Conservation (phyloP, 2,329 filamentous ascomycete genomes). For the Penicillium oxalicum region DNA sequence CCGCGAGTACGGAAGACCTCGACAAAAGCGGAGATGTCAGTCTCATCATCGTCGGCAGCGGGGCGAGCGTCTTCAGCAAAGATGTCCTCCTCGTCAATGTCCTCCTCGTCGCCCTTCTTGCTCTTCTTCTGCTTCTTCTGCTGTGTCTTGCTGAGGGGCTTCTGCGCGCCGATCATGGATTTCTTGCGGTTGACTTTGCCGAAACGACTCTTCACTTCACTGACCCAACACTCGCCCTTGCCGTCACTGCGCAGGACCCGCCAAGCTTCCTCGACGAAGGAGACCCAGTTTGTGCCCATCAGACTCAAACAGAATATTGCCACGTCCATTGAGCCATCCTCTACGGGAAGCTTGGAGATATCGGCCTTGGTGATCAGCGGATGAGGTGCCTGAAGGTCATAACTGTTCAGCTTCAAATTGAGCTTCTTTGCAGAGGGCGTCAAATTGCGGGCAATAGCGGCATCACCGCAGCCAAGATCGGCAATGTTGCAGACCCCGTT, state of each 20-base stretch:
- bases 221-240: constrained; percentile 82
- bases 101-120: constrained; percentile 40
- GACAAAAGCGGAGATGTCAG: constrained; percentile 81
- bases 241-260: constrained; percentile 83
- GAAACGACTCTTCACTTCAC: constrained; percentile 94
- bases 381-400: constrained; percentile 74
- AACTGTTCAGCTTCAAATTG: constrained; percentile 71
- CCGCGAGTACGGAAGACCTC: constrained; percentile 74
- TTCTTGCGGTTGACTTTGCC: constrained; percentile 50
- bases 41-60: constrained; percentile 61
- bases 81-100: constrained; percentile 50
- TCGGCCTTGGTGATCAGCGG: constrained; percentile 80
- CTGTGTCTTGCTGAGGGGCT: constrained; percentile 37
- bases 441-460: constrained; percentile 67
- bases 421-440: constrained; percentile 56
- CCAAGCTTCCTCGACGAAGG: constrained; percentile 94
- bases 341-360: constrained; percentile 74
- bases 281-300: constrained; percentile 98
- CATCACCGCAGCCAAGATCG: constrained; percentile 91
- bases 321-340: constrained; percentile 70
- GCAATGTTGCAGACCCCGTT: constrained; percentile 70
- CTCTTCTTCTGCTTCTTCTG: constrained; percentile 42
- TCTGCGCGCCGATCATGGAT: constrained; percentile 34
- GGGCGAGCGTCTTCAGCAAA: constrained; percentile 44
- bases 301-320: constrained; percentile 93